These are phyloP conservation scores for Pterula multifida DNA, from an alignment of 1,284 basidiomycete species.

Conservation along the genomic window DNA sequence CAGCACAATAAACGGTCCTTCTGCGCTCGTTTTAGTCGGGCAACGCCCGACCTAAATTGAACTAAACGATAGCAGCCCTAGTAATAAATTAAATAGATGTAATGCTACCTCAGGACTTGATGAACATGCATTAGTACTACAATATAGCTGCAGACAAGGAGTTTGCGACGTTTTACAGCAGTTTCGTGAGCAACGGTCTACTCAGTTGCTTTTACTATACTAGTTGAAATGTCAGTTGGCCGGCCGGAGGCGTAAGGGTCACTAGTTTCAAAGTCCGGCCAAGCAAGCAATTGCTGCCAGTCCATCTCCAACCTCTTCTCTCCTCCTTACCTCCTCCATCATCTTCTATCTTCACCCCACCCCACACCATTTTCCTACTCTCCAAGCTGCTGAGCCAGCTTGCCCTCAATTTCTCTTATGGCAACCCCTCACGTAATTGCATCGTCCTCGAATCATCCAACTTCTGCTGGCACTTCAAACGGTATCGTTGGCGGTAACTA, in stretches of 20 bases:
- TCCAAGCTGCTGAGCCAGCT: neutral
- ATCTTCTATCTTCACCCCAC: neutral
- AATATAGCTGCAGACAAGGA: too few species aligned
- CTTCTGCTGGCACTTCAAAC: slow-evolving; percentile 42
- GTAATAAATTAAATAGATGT: too few species aligned
- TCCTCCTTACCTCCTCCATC: neutral
- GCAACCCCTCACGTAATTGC: slow-evolving; percentile 69
- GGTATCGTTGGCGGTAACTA: slow-evolving; percentile 68
- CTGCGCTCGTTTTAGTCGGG: too few species aligned
- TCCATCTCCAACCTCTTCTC: neutral
- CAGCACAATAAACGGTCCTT: too few species aligned
- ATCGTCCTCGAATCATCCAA: slow-evolving; percentile 51
- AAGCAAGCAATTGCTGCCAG: neutral
- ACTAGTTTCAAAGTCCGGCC: neutral
- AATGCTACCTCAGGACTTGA: too few species aligned
- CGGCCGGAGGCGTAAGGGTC: neutral
- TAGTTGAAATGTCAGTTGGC: too few species aligned
- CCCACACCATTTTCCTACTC: neutral
- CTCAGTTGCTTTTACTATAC: too few species aligned
- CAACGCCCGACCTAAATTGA: too few species aligned
- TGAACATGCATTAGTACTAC: too few species aligned
- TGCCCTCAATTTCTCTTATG: slow-evolving; percentile 24
- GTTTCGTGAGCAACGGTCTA: too few species aligned
- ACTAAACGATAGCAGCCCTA: too few species aligned
- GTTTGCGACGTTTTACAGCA: too few species aligned